Percentiles rank a stretch among this genome's conserved stretches.
Conservation (phyloP, 83 land plant species). For the Larix sibirica region DNA sequence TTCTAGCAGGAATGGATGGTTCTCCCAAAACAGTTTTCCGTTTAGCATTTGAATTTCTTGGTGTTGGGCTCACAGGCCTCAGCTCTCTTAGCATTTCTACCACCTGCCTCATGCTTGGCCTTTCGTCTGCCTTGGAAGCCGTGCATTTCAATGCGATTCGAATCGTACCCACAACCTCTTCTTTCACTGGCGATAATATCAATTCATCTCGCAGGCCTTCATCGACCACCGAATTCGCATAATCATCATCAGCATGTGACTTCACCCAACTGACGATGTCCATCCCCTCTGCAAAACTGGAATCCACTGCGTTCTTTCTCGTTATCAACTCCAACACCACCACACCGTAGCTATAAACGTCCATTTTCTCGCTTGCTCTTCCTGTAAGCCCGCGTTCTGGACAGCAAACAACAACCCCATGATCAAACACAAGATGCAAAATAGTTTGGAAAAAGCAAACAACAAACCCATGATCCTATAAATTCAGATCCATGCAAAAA, state of each 20-base stretch:
- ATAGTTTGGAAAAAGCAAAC: neutral
- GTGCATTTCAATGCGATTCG: conserved; percentile 64
- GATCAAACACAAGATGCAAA: neutral
- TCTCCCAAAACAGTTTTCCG: too few species aligned
- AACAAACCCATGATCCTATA: neutral
- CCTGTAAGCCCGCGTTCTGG: conserved; percentile 51
- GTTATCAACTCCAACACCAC: conserved; percentile 63
- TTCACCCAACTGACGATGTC: conserved; percentile 50
- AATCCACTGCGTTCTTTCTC: conserved; percentile 44
- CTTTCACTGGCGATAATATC: conserved; percentile 21
- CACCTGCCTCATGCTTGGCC: conserved; percentile 71
- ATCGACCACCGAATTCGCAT: conserved; percentile 34
- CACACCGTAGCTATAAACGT: conserved; percentile 66
- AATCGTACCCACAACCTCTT: conserved; percentile 47
- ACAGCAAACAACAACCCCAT: neutral
- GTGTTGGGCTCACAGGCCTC: neutral
- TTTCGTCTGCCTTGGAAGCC: conserved; percentile 27
- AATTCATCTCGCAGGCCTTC: conserved; percentile 34
- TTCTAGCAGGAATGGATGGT: too few species aligned
- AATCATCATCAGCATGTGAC: conserved; percentile 17
- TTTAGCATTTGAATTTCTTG: too few species aligned
- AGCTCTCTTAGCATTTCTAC: conserved; percentile 40
- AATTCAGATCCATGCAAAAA: neutral
- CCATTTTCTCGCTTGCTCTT: conserved; percentile 35
- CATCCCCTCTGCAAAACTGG: conserved; percentile 31